Evolutionary conservation across 75 land plant genomes (phyloP).

Genomic region (Picea sitchensis): DNA sequence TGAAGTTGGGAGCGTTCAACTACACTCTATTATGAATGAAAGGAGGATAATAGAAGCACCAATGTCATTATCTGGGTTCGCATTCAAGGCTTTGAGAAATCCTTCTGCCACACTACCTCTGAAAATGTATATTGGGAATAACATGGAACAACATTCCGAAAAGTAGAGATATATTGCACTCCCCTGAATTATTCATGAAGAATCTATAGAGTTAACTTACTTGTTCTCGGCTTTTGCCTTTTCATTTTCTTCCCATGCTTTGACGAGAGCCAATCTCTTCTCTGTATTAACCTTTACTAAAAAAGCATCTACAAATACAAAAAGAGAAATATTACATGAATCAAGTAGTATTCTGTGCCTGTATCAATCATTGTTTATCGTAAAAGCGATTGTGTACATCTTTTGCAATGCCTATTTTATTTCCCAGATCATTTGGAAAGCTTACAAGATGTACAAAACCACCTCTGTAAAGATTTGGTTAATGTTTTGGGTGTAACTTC

Average conservation of each 20-base stretch:
- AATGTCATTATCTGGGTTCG: not conserved
- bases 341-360: not conserved
- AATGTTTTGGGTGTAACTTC: not conserved
- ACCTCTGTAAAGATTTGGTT: not conserved
- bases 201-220: constrained; percentile 20
- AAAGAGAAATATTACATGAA: not conserved
- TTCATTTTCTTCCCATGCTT: constrained; percentile 86
- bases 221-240: constrained; percentile 68
- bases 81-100: not conserved
- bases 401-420: not conserved
- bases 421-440: not conserved
- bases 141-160: not conserved
- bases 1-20: not conserved
- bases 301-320: constrained; percentile 36
- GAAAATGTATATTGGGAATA: not conserved
- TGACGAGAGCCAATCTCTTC: constrained; percentile 56
- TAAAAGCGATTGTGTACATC: not conserved
- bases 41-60: not conserved
- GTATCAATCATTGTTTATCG: not conserved
- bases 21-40: not conserved
- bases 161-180: not conserved
- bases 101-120: not conserved
- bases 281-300: constrained; percentile 66
- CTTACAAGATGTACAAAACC: not conserved
- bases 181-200: not conserved